Percentiles rank a stretch among this genome's conserved stretches.
Evolutionary conservation across 2,329 filamentous ascomycete genomes (phyloP).

Genomic region (Septoria linicola): DNA sequence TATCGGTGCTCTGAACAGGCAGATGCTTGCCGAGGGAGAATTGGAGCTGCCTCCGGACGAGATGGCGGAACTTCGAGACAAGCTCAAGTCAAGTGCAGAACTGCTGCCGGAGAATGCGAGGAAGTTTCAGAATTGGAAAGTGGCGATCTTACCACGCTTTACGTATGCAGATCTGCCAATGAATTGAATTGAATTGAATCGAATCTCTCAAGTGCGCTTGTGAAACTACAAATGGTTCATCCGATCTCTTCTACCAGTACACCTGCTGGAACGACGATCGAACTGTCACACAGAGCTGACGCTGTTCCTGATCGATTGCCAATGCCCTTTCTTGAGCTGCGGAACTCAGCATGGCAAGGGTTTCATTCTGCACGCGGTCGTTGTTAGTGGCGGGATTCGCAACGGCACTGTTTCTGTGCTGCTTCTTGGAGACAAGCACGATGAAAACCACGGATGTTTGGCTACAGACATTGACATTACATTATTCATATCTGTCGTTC

Average conservation of each 20-base stretch:
- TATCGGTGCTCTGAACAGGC: constrained; percentile 18
- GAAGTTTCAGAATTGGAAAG: constrained; percentile 27
- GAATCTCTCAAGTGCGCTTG: too few relatives aligned
- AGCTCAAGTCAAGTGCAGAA: constrained; percentile 28
- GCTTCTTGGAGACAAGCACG: neutral
- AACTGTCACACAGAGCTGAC: too few relatives aligned
- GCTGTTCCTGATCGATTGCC: too few relatives aligned
- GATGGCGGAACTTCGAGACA: constrained; percentile 46
- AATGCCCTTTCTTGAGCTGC: too few relatives aligned
- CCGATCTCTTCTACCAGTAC: too few relatives aligned
- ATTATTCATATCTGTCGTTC: neutral
- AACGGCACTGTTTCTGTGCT: too few relatives aligned
- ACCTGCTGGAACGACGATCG: too few relatives aligned
- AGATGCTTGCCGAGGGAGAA: constrained; percentile 31
- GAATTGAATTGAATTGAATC: too few relatives aligned
- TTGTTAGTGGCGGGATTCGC: too few relatives aligned
- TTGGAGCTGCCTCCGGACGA: constrained; percentile 30
- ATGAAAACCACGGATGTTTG: neutral
- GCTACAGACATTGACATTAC: neutral
- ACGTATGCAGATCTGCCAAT: constrained; percentile 13
- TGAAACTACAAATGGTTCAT: too few relatives aligned
- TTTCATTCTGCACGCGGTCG: too few relatives aligned
- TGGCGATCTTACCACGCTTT: constrained; percentile 26
- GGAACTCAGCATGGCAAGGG: too few relatives aligned
- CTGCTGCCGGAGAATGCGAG: constrained; percentile 29